Conservation (phyloP, 345 rosid genomes). For the Sisymbrium irio region DNA sequence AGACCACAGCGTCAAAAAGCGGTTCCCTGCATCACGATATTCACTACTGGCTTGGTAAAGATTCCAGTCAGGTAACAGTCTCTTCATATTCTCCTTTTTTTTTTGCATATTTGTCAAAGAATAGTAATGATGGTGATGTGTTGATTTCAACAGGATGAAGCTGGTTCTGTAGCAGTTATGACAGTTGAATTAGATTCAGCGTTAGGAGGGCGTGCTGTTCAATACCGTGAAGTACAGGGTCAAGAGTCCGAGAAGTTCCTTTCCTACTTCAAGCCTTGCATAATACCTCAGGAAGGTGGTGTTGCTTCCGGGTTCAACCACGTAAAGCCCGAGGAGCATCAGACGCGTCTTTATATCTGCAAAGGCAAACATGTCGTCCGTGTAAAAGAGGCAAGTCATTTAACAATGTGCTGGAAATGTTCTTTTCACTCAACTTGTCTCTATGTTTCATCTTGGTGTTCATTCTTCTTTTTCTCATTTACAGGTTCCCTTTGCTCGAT, state of each 20-base stretch:
- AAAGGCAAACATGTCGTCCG: slow-evolving; percentile 92
- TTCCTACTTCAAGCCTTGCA: slow-evolving; percentile 95
- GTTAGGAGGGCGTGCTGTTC: slow-evolving; percentile 99
- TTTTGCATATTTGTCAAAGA: not conserved
- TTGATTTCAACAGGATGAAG: slow-evolving; percentile 76
- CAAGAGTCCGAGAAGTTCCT: slow-evolving; percentile 93
- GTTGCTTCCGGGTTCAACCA: slow-evolving; percentile 84
- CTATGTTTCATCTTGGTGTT: slow-evolving; percentile 9
- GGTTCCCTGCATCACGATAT: slow-evolving; percentile 80
- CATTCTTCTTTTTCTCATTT: slow-evolving; percentile 24
- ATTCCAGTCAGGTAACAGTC: slow-evolving; percentile 65
- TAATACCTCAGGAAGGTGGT: slow-evolving; percentile 97
- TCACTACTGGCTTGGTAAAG: slow-evolving; percentile 96
- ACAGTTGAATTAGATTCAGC: slow-evolving; percentile 98
- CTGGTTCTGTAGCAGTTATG: slow-evolving; percentile 83
- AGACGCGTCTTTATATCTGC: slow-evolving; percentile 79
- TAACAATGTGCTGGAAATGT: not conserved
- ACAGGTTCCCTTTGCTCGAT: slow-evolving; percentile 90
- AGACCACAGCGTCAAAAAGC: slow-evolving; percentile 72
- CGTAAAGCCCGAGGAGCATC: slow-evolving; percentile 71
- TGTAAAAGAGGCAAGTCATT: slow-evolving; percentile 81
- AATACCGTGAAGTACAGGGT: slow-evolving; percentile 96
- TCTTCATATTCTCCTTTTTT: not conserved
- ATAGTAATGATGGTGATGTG: slow-evolving; percentile 17
- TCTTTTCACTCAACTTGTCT: not conserved